These are phyloP conservation scores for Suillus spraguei DNA, from an alignment of 768 basidiomycete genomes.

Conservation along the genomic window DNA sequence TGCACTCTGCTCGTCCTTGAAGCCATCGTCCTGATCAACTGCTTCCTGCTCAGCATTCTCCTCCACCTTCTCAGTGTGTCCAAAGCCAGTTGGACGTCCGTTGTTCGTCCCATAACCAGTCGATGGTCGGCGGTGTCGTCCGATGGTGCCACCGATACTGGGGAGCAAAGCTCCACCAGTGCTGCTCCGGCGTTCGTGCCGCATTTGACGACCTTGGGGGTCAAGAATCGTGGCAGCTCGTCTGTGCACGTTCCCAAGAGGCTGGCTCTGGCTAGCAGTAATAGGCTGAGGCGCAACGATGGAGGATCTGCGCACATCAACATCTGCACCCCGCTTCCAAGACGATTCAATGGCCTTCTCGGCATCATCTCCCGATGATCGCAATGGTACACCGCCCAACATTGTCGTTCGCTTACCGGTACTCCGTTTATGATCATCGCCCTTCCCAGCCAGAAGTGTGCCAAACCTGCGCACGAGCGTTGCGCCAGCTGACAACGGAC, in stretches of 20 bases:
- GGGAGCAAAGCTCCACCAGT: conserved; percentile 63
- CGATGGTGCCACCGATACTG: conserved; percentile 56
- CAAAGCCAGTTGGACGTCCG: conserved; percentile 44
- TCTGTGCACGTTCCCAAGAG: conserved; percentile 61
- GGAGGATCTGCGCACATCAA: conserved; percentile 23
- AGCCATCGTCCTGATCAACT: conserved; percentile 44
- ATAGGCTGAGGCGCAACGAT: conserved; percentile 34
- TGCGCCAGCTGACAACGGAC: conserved; percentile 56
- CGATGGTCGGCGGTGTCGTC: conserved; percentile 70
- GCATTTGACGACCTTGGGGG: conserved; percentile 57
- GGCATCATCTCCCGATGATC: conserved; percentile 40
- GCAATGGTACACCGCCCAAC: conserved; percentile 43
- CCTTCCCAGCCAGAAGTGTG: conserved; percentile 58
- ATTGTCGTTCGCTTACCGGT: conserved; percentile 53
- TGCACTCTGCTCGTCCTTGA: conserved; percentile 52
- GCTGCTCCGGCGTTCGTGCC: conserved; percentile 79
- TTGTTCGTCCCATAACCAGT: conserved; percentile 52
- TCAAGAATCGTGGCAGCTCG: conserved; percentile 80
- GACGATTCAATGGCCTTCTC: conserved; percentile 31
- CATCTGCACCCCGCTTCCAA: conserved; percentile 18
- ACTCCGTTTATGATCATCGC: conserved; percentile 44
- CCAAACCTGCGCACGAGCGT: conserved; percentile 81
- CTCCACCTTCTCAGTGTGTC: conserved; percentile 49
- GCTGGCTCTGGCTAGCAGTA: conserved; percentile 53
- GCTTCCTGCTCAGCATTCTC: conserved; percentile 46